Percentiles rank a stretch among this genome's conserved stretches.
These are phyloP conservation scores for Cydonia oblonga DNA, from an alignment of 331 rosid genomes.

Conservation along the genomic window DNA sequence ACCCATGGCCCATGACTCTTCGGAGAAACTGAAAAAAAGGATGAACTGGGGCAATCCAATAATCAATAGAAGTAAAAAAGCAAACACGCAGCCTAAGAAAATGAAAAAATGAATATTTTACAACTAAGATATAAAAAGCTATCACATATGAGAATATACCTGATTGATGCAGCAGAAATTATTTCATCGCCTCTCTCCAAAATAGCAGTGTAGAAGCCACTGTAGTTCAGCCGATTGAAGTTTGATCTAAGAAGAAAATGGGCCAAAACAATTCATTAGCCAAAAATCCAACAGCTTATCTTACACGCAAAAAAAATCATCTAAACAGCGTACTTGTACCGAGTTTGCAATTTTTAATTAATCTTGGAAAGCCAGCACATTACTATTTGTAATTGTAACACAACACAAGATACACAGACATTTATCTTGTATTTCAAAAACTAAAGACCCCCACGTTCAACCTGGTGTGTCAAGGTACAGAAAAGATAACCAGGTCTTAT, in stretches of 20 bases:
- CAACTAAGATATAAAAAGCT: neutral
- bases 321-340: neutral
- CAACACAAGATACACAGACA: neutral
- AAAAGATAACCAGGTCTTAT: neutral
- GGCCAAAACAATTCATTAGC: neutral
- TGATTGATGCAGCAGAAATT: slow-evolving; percentile 83
- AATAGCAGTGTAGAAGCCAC: slow-evolving; percentile 86
- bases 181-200: slow-evolving; percentile 96
- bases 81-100: neutral
- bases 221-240: slow-evolving; percentile 72
- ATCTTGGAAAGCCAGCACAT: neutral
- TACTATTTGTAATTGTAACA: neutral
- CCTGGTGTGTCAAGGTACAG: neutral
- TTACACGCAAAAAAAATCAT: neutral
- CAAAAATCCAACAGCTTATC: neutral
- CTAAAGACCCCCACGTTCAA: neutral
- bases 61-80: neutral
- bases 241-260: slow-evolving; percentile 52
- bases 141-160: slow-evolving; percentile 28
- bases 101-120: neutral
- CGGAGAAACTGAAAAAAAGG: neutral
- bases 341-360: neutral
- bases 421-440: neutral
- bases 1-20: neutral
- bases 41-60: neutral